Percentiles rank a stretch among this genome's conserved stretches.
phyloP scores from a whole-genome alignment of 495 filamentous ascomycete genomes.

The Penicillium simplicissimum region DNA sequence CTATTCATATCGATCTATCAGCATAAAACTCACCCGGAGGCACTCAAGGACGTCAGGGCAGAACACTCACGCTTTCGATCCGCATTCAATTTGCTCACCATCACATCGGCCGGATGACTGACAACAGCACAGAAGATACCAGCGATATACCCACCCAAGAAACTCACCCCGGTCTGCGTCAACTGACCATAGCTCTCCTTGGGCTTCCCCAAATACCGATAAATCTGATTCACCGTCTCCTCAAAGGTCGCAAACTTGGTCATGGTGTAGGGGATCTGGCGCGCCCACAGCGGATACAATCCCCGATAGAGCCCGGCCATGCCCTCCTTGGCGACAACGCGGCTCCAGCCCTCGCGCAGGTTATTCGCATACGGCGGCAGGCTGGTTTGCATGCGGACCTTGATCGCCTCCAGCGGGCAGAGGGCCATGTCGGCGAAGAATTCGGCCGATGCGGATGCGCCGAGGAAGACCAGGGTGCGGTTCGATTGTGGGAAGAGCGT shows the following conservation, averaged over 20 bases:
- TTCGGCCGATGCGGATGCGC: constrained; percentile 64
- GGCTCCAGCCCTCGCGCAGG: constrained; percentile 62
- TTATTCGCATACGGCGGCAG: constrained; percentile 63
- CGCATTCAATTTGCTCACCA: constrained; percentile 71
- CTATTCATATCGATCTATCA: constrained; percentile 28
- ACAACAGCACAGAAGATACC: constrained; percentile 69
- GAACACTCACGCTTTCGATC: constrained; percentile 58
- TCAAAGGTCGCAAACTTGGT: constrained; percentile 77
- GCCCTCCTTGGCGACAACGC: constrained; percentile 61
- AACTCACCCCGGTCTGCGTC: constrained; percentile 68
- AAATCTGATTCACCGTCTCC: constrained; percentile 64
- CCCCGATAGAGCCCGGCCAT: constrained; percentile 65
- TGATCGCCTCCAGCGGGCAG: constrained; percentile 70
- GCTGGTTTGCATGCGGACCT: constrained; percentile 73
- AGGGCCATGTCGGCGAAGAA: constrained; percentile 69
- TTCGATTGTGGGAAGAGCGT: constrained; percentile 60
- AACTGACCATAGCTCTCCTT: constrained; percentile 63
- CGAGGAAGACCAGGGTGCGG: constrained; percentile 65
- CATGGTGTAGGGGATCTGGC: constrained; percentile 77
- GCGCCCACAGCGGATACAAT: constrained; percentile 67
- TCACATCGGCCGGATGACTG: constrained; percentile 67
- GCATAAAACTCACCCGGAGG: neutral
- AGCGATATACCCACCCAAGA: constrained; percentile 71
- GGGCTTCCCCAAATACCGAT: constrained; percentile 60
- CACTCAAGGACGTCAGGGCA: neutral